phyloP scores from a whole-genome alignment of 2,329 filamentous ascomycete species.

The Calonectria crousiana region DNA sequence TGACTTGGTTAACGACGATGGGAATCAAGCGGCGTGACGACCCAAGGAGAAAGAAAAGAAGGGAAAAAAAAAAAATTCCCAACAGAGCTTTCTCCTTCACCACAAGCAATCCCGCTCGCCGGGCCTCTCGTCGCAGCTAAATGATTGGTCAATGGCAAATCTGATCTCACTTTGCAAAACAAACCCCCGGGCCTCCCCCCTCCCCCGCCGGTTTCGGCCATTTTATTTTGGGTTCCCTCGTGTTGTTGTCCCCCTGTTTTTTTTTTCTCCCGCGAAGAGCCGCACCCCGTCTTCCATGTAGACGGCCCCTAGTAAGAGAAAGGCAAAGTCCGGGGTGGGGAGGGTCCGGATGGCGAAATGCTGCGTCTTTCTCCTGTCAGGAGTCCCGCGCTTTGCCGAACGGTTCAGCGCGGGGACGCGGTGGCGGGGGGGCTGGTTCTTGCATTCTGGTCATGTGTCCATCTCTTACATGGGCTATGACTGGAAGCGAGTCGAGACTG shows the following conservation, averaged over 20 bases:
- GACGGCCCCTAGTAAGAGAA: not conserved
- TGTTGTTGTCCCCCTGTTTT: not conserved
- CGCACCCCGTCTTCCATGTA: conserved; percentile 32
- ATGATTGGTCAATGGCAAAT: conserved; percentile 43
- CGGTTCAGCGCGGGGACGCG: conserved; percentile 31
- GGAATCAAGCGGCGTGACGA: not conserved
- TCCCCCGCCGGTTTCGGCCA: conserved; percentile 38
- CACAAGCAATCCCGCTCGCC: conserved; percentile 10
- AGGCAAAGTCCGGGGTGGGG: conserved; percentile 10
- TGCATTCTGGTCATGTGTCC: conserved; percentile 37
- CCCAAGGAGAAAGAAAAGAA: no score
- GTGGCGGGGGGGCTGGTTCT: not conserved
- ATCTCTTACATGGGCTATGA: conserved; percentile 12
- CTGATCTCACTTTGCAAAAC: not conserved
- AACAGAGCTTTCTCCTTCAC: not conserved
- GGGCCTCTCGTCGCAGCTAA: not conserved
- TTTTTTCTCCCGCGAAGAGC: conserved; percentile 43
- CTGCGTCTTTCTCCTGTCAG: not conserved
- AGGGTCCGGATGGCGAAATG: conserved; percentile 3
- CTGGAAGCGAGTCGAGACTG: not conserved
- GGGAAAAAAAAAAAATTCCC: no score
- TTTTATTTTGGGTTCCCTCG: conserved; percentile 2
- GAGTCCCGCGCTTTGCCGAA: conserved; percentile 43
- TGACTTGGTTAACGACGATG: not conserved
- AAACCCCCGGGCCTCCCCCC: conserved; percentile 14